Conservation (phyloP, 495 filamentous ascomycete species). For the Aspergillus panamensis region DNA sequence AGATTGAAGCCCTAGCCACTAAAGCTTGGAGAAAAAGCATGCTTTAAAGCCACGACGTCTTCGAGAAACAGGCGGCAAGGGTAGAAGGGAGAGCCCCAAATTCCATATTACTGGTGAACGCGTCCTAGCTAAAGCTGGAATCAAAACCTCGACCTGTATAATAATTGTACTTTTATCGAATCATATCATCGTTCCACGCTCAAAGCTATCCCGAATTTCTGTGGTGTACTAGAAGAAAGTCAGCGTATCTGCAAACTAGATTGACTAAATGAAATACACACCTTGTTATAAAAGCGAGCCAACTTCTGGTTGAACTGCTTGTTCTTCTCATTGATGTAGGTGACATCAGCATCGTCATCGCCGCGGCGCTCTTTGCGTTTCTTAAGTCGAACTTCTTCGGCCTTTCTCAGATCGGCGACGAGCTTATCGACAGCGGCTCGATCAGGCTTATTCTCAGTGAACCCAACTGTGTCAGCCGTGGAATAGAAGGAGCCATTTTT, state of each 20-base stretch:
- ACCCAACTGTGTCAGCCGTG: conserved; percentile 74
- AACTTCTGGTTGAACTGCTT: conserved; percentile 99
- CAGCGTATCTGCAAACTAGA: conserved; percentile 22
- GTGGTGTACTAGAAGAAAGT: conserved; percentile 70
- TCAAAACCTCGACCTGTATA: conserved; percentile 7
- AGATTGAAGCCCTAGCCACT: conserved; percentile 69
- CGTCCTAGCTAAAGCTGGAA: not conserved
- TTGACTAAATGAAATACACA: conserved; percentile 30
- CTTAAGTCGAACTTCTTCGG: conserved; percentile 79
- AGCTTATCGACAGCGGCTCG: conserved; percentile 87
- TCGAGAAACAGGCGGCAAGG: not conserved
- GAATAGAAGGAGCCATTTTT: conserved; percentile 86
- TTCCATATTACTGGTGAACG: no score
- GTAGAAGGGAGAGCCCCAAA: not conserved
- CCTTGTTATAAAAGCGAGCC: conserved; percentile 92
- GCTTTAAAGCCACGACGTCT: conserved; percentile 49
- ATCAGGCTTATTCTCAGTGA: conserved; percentile 81
- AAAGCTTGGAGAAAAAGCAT: conserved; percentile 79
- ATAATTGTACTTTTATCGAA: conserved; percentile 27
- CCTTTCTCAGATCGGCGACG: conserved; percentile 81
- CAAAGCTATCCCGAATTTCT: conserved; percentile 96
- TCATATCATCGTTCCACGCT: conserved; percentile 77
- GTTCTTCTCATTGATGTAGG: conserved; percentile 99
- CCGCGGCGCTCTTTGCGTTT: conserved; percentile 75
- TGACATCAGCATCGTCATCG: conserved; percentile 82